A percentile compares a stretch with the other conserved stretches of the same genome.
phyloP scores from a whole-genome alignment of 2,329 filamentous ascomycete species.

The Nakataea oryzae region DNA sequence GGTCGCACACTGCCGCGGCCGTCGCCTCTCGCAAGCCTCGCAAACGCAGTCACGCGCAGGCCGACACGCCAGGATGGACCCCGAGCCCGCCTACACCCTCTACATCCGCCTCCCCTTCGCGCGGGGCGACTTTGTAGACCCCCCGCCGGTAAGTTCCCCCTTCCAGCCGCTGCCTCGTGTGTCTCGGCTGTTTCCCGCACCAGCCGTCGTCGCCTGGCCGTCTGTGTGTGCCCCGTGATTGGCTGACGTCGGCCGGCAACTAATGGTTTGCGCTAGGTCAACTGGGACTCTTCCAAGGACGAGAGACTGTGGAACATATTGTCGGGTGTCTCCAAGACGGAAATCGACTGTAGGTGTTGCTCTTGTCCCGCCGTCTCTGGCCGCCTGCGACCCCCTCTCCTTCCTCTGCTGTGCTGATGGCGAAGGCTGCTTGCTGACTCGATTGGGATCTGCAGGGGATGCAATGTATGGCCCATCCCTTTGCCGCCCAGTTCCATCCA shows the following conservation, averaged over 20 bases:
- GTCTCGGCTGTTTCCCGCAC: background rate
- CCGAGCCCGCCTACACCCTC: slow-evolving; percentile 57
- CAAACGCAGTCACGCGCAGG: background rate
- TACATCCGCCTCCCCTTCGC: slow-evolving; percentile 86
- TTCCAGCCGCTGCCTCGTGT: background rate
- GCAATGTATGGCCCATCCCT: background rate
- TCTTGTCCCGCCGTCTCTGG: no score
- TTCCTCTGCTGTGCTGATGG: background rate
- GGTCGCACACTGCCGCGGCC: background rate
- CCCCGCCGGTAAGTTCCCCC: slow-evolving; percentile 57
- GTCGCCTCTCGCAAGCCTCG: background rate
- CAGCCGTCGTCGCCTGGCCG: background rate
- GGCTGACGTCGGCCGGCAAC: background rate
- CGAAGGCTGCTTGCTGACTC: background rate
- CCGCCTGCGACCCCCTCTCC: no score
- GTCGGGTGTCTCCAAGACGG: slow-evolving; percentile 68
- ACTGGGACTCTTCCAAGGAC: slow-evolving; percentile 84
- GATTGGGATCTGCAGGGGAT: background rate
- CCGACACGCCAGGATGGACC: slow-evolving; percentile 7
- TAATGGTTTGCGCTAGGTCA: slow-evolving; percentile 45
- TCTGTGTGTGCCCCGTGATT: background rate
- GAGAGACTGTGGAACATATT: slow-evolving; percentile 83
- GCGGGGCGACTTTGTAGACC: slow-evolving; percentile 80
- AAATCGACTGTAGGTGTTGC: slow-evolving; percentile 64
- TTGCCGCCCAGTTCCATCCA: background rate